Evolutionary conservation across 768 basidiomycete genomes (phyloP).

Genomic region (Collybiopsis luxurians): DNA sequence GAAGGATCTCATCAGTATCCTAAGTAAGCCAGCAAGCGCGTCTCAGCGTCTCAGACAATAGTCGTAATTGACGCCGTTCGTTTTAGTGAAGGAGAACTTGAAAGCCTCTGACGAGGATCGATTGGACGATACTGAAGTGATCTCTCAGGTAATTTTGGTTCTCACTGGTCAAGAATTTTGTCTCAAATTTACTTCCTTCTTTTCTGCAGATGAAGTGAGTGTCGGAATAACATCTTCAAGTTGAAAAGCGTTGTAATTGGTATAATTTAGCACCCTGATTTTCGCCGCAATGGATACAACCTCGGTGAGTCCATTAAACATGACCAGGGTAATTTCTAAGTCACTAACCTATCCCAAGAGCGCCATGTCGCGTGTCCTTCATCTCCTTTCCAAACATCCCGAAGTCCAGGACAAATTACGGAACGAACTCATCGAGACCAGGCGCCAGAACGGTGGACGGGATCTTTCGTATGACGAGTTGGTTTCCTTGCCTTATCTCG

Average conservation of each 20-base stretch:
- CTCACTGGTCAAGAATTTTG: neutral
- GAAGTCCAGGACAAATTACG: conserved; percentile 37
- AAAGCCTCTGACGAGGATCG: conserved; percentile 23
- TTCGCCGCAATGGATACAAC: conserved; percentile 44
- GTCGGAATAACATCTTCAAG: neutral
- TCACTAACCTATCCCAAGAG: conserved; percentile 9
- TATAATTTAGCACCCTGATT: conserved; percentile 30
- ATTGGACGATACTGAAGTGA: conserved; percentile 31
- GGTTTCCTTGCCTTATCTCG: conserved; percentile 32
- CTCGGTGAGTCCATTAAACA: conserved; percentile 15
- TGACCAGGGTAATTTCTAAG: too few relatives aligned
- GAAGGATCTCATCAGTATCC: conserved; percentile 34
- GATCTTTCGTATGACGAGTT: conserved; percentile 36
- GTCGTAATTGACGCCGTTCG: neutral
- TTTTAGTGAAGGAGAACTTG: conserved; percentile 37
- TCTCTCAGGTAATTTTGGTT: conserved; percentile 29
- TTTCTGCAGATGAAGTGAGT: conserved; percentile 4
- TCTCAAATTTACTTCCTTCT: neutral
- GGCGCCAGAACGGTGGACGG: conserved; percentile 13
- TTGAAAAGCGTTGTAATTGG: too few relatives aligned
- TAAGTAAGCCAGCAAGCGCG: too few relatives aligned
- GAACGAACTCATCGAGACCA: conserved; percentile 28
- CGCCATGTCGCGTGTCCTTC: conserved; percentile 30
- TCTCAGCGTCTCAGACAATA: neutral
- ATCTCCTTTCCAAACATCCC: conserved; percentile 28